Evolutionary conservation across 176 grass and related monocot genomes (phyloP), one percentile per base, ranked within the genome.

Genomic region (Canna indica): DNA sequence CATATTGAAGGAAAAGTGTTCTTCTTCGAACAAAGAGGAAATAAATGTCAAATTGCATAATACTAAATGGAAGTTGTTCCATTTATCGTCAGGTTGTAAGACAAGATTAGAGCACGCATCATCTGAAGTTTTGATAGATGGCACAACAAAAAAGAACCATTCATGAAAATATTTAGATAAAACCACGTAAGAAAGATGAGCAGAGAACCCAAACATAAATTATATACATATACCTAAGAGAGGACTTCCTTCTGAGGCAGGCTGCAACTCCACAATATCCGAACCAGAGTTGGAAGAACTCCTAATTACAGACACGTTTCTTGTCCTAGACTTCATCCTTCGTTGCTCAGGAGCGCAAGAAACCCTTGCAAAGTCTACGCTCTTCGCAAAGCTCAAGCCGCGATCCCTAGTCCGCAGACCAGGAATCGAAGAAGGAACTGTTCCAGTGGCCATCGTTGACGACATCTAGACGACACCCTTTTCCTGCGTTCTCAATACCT

Each of bases 191-290:
- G 32, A 47, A 17, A 38, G 47, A 36, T 24, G 13, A 32, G 28
- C 0, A 30, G 77, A 48, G 44, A 68, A 45, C 26, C 26, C 38
- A 42, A 76, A 61, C 48, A 77, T 74, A n/a, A 31, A 20, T 30
- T 35, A 22, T 25, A 52, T 90, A 27, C 16, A n/a, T 15, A 16
- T 70, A 99, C 94, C 94, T 79, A 93, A 75, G 64, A 93, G 94
- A 12, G 89, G 94, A 77, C 94, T 99, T 82, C 94, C 94, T 78
- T 99, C 86, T 7, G 94, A 93, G 62, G 94, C 88, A n/a, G 89
- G 86, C 74, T 99, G 81, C 18, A 93, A 79, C 77, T 99, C 89
- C 68, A 88, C 81, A 2, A 84, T 99, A 77, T 99, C 90, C 4
- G 94, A 99, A 20, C 90, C 89, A 44, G 86, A 69, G 66, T 78